Conservation (phyloP, 345 rosid genomes). For the Carallia brachiata region DNA sequence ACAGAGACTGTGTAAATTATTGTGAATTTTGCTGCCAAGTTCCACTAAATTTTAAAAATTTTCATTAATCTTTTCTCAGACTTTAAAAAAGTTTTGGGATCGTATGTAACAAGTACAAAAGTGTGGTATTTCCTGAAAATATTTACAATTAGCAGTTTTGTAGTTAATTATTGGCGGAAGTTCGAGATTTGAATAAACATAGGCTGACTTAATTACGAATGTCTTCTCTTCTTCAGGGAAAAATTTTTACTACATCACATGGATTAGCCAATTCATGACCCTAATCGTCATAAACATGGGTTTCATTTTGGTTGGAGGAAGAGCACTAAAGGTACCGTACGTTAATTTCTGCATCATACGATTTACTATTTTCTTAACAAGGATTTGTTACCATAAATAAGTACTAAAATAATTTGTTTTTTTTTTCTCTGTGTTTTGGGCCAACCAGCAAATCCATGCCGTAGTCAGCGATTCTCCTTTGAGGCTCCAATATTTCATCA, state of each 20-base stretch:
- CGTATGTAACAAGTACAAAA: too few species aligned
- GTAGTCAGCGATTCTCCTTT: constrained; percentile 19
- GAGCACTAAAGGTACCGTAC: constrained; percentile 28
- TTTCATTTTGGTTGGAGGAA: constrained; percentile 33
- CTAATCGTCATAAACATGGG: constrained; percentile 32
- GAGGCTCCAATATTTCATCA: constrained; percentile 30
- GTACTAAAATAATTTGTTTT: not conserved
- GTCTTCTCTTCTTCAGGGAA: constrained; percentile 19
- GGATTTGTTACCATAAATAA: too few species aligned
- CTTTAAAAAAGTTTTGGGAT: too few species aligned
- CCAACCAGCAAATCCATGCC: constrained; percentile 22
- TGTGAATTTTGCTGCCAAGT: too few species aligned
- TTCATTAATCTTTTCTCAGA: too few species aligned
- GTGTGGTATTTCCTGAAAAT: too few species aligned
- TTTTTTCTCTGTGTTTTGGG: not conserved
- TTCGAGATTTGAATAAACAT: not conserved
- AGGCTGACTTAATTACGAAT: not conserved
- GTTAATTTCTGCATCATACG: too few species aligned
- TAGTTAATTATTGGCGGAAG: too few species aligned
- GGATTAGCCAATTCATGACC: constrained; percentile 24
- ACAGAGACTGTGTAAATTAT: too few species aligned
- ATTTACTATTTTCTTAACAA: not conserved
- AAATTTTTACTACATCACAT: constrained; percentile 23
- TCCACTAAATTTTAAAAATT: too few species aligned
- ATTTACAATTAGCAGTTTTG: too few species aligned